Evolutionary conservation across 1,139 yeast species (phyloP).

Genomic region (Pichia sp.): DNA sequence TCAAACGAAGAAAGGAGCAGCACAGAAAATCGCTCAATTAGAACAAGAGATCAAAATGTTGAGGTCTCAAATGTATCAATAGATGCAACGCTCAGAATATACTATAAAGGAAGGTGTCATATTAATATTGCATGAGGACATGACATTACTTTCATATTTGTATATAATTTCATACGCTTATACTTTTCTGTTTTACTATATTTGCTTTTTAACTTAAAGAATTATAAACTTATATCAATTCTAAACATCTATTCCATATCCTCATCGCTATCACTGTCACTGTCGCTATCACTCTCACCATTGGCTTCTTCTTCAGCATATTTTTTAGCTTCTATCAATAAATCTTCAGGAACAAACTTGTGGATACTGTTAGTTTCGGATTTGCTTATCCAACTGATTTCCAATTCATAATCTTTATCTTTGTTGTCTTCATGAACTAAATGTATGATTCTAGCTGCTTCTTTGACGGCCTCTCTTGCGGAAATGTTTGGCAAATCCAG

Average conservation of each 20-base stretch:
- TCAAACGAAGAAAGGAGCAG: constrained; percentile 48
- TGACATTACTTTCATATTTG: too few species aligned
- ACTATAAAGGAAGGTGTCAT: background rate
- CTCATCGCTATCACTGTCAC: constrained; percentile 42
- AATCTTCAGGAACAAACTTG: constrained; percentile 66
- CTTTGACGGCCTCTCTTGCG: constrained; percentile 77
- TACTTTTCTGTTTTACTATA: background rate
- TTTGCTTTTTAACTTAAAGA: background rate
- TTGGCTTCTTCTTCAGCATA: constrained; percentile 64
- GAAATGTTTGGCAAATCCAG: constrained; percentile 63
- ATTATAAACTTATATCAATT: background rate
- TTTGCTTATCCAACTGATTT: constrained; percentile 77
- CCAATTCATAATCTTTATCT: constrained; percentile 94
- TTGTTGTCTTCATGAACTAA: constrained; percentile 96
- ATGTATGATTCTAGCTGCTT: constrained; percentile 89
- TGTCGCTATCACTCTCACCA: constrained; percentile 40
- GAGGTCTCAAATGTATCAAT: background rate
- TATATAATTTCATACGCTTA: too few species aligned
- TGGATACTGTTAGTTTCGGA: constrained; percentile 79
- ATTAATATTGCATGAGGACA: too few species aligned
- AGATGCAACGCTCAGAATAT: background rate
- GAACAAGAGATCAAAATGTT: constrained; percentile 42
- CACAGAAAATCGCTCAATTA: constrained; percentile 41
- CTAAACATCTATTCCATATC: constrained; percentile 28
- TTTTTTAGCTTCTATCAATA: constrained; percentile 74